A percentile compares a stretch with the other conserved stretches of the same genome.
These are phyloP conservation scores for Candida orba DNA, from an alignment of 805 yeast species.

Conservation along the genomic window DNA sequence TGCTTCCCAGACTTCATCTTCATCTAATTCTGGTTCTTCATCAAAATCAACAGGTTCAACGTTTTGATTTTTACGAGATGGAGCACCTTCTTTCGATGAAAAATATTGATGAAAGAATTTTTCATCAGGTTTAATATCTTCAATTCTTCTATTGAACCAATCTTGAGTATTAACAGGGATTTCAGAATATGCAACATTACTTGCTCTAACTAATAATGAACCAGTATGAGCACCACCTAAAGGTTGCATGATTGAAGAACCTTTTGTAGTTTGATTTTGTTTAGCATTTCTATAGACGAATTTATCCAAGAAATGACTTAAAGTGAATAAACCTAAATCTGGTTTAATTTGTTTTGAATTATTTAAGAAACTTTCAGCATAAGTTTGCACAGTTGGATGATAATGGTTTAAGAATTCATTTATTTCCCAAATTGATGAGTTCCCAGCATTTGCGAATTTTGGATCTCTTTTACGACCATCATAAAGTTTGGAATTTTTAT, in stretches of 20 bases:
- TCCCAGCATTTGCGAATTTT: slow-evolving; percentile 77
- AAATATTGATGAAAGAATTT: slow-evolving; percentile 83
- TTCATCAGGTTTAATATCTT: slow-evolving; percentile 78
- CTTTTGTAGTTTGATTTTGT: slow-evolving; percentile 65
- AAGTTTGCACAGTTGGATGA: slow-evolving; percentile 86
- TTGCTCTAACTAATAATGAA: slow-evolving; percentile 58
- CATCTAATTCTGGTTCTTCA: slow-evolving; percentile 43
- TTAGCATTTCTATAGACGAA: slow-evolving; percentile 93
- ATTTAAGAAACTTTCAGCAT: slow-evolving; percentile 59
- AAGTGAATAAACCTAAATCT: slow-evolving; percentile 80
- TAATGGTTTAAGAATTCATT: slow-evolving; percentile 67
- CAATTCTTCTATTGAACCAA: slow-evolving; percentile 63
- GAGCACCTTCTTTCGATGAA: slow-evolving; percentile 44
- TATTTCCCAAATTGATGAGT: slow-evolving; percentile 83
- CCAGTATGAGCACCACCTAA: slow-evolving; percentile 80
- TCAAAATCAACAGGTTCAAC: slow-evolving; percentile 31
- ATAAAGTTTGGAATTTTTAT: slow-evolving; percentile 35
- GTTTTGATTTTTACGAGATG: slow-evolving; percentile 24
- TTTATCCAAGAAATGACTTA: slow-evolving; percentile 87
- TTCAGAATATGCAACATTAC: slow-evolving; percentile 35
- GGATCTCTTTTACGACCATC: slow-evolving; percentile 93
- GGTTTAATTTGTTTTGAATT: slow-evolving; percentile 54
- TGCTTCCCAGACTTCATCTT: slow-evolving; percentile 77
- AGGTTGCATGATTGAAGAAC: slow-evolving; percentile 96
- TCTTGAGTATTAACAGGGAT: slow-evolving; percentile 78